These are phyloP conservation scores for Paramecium primaurelia DNA, from an alignment of 73 alveolate genomes.

Conservation along the genomic window DNA sequence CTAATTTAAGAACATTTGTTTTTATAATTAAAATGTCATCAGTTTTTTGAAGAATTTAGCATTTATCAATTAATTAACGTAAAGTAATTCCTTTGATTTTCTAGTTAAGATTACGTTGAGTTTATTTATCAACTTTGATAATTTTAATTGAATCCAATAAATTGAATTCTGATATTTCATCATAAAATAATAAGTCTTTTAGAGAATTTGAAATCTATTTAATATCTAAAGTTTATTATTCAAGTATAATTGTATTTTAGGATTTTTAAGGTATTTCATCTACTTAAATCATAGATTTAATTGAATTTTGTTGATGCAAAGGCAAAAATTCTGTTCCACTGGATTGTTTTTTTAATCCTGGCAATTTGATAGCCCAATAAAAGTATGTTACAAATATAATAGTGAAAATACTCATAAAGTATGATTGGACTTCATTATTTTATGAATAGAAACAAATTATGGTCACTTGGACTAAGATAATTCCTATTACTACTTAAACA, in stretches of 20 bases:
- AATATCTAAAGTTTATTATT: not conserved
- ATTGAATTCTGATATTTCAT: not conserved
- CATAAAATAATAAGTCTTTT: not conserved
- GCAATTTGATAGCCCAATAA: slow-evolving; percentile 3
- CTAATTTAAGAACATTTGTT: not conserved
- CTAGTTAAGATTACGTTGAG: not conserved
- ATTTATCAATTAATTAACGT: not conserved
- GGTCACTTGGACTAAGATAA: not conserved
- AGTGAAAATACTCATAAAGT: not conserved
- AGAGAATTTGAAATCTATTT: not conserved
- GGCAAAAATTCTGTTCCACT: not conserved
- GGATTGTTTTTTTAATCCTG: not conserved
- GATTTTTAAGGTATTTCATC: not conserved
- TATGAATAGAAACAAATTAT: not conserved
- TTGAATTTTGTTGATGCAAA: not conserved
- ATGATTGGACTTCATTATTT: not conserved
- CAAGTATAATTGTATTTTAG: not conserved
- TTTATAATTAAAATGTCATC: not conserved
- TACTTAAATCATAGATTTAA: not conserved
- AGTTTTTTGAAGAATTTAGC: not conserved
- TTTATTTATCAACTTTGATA: not conserved
- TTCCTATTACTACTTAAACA: slow-evolving; percentile 5
- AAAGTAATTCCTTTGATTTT: not conserved
- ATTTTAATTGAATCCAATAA: not conserved
- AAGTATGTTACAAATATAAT: not conserved